These are phyloP conservation scores for Lignosus rhinocerotis DNA, from an alignment of 1,284 basidiomycete species.

Conservation along the genomic window DNA sequence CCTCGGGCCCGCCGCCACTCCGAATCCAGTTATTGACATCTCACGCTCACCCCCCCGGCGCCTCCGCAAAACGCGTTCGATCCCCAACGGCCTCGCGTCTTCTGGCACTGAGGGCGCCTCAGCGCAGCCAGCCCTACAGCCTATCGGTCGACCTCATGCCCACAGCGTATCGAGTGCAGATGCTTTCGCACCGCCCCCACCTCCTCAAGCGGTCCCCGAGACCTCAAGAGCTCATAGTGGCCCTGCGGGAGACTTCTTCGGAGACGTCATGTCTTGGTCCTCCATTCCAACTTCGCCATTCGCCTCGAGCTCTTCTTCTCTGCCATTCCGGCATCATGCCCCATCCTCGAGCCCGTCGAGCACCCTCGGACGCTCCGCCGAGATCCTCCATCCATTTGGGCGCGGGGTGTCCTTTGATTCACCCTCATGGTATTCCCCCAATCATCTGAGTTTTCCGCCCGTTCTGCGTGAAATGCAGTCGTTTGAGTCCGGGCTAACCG, in stretches of 20 bases:
- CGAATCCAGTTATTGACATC: conserved; percentile 27
- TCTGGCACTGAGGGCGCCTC: conserved; percentile 13
- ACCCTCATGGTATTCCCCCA: conserved; percentile 46
- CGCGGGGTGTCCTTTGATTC: conserved; percentile 59
- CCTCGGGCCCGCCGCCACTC: conserved; percentile 26
- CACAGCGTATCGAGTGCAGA: conserved; percentile 77
- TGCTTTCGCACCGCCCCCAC: conserved; percentile 41
- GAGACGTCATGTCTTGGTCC: conserved; percentile 64
- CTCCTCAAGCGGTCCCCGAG: neutral
- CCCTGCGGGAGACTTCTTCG: conserved; percentile 56
- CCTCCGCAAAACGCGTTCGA: conserved; percentile 69
- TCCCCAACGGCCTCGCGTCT: conserved; percentile 45
- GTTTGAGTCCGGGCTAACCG: conserved; percentile 77
- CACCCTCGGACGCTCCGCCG: conserved; percentile 17
- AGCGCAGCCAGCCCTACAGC: conserved; percentile 23
- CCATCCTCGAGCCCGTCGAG: conserved; percentile 12
- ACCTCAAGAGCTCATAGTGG: neutral
- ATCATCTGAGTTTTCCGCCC: conserved; percentile 45
- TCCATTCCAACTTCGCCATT: conserved; percentile 36
- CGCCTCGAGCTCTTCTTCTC: conserved; percentile 37
- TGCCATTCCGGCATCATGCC: conserved; percentile 28
- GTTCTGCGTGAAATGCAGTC: conserved; percentile 76
- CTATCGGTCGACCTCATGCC: conserved; percentile 65
- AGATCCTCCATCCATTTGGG: conserved; percentile 63
- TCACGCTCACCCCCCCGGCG: conserved; percentile 43